Conservation (phyloP, 345 rosid species). For the Atalantia buxifolia region DNA sequence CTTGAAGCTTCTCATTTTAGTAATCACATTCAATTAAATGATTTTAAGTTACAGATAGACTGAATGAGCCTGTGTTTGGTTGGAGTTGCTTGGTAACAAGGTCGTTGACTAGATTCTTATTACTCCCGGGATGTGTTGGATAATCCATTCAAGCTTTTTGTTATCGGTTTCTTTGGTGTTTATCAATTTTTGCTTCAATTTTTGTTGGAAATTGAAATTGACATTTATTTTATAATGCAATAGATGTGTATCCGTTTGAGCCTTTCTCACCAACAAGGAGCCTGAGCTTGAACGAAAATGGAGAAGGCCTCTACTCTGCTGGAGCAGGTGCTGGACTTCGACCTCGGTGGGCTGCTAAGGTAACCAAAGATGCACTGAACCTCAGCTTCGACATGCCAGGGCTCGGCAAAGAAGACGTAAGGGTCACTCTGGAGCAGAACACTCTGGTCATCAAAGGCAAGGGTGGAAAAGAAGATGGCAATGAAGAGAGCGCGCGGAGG, state of each 20-base stretch:
- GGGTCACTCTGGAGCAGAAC: slow-evolving; percentile 49
- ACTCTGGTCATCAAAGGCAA: slow-evolving; percentile 59
- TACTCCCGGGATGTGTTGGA: too few relatives aligned
- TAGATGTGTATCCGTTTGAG: slow-evolving; percentile 56
- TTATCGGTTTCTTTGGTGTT: too few relatives aligned
- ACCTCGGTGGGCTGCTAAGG: slow-evolving; percentile 32
- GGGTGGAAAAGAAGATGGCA: slow-evolving; percentile 37
- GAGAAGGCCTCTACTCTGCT: slow-evolving; percentile 46
- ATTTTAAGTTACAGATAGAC: too few relatives aligned
- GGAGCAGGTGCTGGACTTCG: slow-evolving; percentile 34
- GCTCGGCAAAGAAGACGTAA: slow-evolving; percentile 49
- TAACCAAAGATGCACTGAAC: slow-evolving; percentile 34
- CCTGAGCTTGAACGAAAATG: slow-evolving; percentile 54
- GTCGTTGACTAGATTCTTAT: too few relatives aligned
- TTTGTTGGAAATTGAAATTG: too few relatives aligned
- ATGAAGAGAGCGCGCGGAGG: slow-evolving; percentile 34
- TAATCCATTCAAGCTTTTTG: too few relatives aligned
- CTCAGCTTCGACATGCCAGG: slow-evolving; percentile 58
- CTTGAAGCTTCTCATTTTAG: too few relatives aligned
- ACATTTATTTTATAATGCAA: too few relatives aligned
- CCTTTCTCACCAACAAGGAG: slow-evolving; percentile 59
- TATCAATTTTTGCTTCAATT: not conserved
- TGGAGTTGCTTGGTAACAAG: too few relatives aligned
- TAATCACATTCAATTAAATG: too few relatives aligned
- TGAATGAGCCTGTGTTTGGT: too few relatives aligned